A percentile compares a stretch with the other conserved stretches of the same genome.
Conservation (phyloP, 768 basidiomycete genomes). For the Jaapia argillacea region DNA sequence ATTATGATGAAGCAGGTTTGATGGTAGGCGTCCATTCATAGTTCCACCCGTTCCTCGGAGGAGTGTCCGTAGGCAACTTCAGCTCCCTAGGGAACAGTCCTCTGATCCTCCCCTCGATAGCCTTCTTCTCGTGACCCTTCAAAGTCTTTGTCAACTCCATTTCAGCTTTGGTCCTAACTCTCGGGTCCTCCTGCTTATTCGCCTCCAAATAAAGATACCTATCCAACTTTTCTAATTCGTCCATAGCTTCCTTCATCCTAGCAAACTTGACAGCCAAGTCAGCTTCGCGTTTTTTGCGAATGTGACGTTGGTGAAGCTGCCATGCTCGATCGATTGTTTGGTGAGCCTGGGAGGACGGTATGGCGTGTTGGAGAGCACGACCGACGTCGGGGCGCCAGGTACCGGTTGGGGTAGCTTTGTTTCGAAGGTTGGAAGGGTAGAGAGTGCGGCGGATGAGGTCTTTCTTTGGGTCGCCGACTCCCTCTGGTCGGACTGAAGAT, state of each 20-base stretch:
- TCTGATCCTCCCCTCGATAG: constrained; percentile 66
- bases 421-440: constrained; percentile 71
- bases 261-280: constrained; percentile 71
- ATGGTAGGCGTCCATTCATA: constrained; percentile 74
- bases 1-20: constrained; percentile 17
- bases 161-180: constrained; percentile 47
- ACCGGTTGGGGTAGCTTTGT: constrained; percentile 65
- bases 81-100: constrained; percentile 85
- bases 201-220: constrained; percentile 55
- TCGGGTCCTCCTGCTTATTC: constrained; percentile 67
- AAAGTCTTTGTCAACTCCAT: constrained; percentile 48
- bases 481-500: constrained; percentile 25
- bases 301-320: constrained; percentile 68
- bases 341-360: constrained; percentile 84
- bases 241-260: constrained; percentile 80
- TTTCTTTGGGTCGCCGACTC: constrained; percentile 48
- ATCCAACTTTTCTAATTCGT: constrained; percentile 55
- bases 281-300: constrained; percentile 57
- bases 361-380: constrained; percentile 68
- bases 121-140: constrained; percentile 56
- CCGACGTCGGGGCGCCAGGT: constrained; percentile 78
- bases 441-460: constrained; percentile 71
- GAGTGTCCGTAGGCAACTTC: constrained; percentile 79
- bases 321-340: constrained; percentile 90
- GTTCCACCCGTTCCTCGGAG: constrained; percentile 73